Conservation (phyloP, 2,329 filamentous ascomycete species). For the Exophiala calicioides region DNA sequence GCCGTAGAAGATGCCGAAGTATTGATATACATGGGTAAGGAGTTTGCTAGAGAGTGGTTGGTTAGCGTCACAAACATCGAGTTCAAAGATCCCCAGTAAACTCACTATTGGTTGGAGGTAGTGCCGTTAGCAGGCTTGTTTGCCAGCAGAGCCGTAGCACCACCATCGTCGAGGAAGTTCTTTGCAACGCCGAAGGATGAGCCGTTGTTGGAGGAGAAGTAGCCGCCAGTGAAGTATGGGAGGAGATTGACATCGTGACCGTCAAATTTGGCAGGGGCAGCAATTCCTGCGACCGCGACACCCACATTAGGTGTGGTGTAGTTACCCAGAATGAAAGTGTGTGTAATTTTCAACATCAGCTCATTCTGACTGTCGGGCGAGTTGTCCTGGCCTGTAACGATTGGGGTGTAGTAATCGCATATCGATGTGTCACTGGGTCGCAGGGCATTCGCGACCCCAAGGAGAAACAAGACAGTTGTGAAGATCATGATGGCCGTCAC, state of each 20-base stretch:
- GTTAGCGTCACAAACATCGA: not conserved
- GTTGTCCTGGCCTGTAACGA: constrained; percentile 59
- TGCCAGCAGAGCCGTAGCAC: constrained; percentile 55
- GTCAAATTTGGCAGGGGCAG: constrained; percentile 53
- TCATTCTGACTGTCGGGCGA: constrained; percentile 60
- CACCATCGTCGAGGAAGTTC: constrained; percentile 65
- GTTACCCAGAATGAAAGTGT: constrained; percentile 66
- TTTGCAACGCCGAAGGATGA: constrained; percentile 45
- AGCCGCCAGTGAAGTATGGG: constrained; percentile 60
- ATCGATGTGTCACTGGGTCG: constrained; percentile 54
- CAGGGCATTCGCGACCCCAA: constrained; percentile 42
- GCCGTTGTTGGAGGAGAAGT: constrained; percentile 55
- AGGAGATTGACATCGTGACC: constrained; percentile 57
- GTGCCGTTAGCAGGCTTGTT: constrained; percentile 57
- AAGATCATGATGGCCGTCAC: constrained; percentile 9
- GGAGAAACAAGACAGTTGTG: constrained; percentile 23
- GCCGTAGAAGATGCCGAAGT: constrained; percentile 61
- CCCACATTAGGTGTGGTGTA: constrained; percentile 58
- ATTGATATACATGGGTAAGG: constrained; percentile 63
- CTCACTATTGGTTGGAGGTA: constrained; percentile 54
- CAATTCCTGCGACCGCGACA: constrained; percentile 59
- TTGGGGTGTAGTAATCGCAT: constrained; percentile 64
- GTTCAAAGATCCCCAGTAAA: not conserved
- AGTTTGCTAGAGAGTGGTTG: constrained; percentile 41
- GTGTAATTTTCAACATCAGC: constrained; percentile 60